A percentile compares a stretch with the other conserved stretches of the same genome.
Conservation (phyloP, 768 basidiomycete species). For the Amanita pseudoporphyria region DNA sequence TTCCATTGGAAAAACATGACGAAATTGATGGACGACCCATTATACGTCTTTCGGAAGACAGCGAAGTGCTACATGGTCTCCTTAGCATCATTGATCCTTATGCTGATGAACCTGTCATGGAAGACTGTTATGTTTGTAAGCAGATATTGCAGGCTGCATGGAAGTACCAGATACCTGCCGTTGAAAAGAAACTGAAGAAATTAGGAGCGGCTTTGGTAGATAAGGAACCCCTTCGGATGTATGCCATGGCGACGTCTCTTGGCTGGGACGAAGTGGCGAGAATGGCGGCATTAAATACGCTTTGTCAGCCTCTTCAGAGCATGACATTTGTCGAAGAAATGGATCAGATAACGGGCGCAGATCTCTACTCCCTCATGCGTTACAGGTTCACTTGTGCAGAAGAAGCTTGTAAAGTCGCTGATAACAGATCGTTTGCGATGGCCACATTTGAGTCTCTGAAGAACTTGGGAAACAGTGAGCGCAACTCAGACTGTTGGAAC, state of each 20-base stretch:
- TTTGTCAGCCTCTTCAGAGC: background rate
- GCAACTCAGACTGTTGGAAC: too few species aligned
- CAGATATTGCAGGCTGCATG: background rate
- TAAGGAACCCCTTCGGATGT: conserved; percentile 4
- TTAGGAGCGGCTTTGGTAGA: background rate
- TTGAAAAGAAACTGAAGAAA: background rate
- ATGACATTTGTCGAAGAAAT: background rate
- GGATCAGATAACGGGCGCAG: background rate
- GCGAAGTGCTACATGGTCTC: background rate
- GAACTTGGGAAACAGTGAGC: too few species aligned
- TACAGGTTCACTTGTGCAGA: conserved; percentile 3
- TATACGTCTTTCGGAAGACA: background rate
- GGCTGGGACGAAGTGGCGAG: background rate
- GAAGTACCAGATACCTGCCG: background rate
- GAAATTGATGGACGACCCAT: background rate
- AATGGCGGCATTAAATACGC: background rate
- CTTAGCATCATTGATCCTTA: background rate
- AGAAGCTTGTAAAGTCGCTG: background rate
- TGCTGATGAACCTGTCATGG: background rate
- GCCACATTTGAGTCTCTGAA: background rate
- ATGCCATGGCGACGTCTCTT: background rate
- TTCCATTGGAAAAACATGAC: background rate
- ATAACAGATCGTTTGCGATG: background rate
- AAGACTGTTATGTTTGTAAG: background rate
- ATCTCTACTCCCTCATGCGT: background rate